Evolutionary conservation across 305 asterid species (phyloP).

Genomic region (Salvia sclarea): DNA sequence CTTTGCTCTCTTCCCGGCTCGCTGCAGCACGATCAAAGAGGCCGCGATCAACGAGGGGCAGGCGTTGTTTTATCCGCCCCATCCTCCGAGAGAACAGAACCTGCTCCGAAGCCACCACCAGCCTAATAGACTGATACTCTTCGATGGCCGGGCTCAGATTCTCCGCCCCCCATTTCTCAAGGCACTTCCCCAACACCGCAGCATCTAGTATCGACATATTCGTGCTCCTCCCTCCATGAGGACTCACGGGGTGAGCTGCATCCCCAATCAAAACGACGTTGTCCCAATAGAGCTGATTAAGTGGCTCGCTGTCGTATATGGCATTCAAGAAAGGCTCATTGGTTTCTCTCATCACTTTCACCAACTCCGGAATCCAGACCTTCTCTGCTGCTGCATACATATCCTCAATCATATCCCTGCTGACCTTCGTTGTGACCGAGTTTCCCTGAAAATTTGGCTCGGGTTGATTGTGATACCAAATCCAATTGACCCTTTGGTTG

Average conservation of each 20-base stretch:
- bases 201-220: conserved; percentile 90
- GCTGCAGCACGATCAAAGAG: conserved; percentile 53
- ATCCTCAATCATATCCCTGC: conserved; percentile 49
- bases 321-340: conserved; percentile 71
- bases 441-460: conserved; percentile 74
- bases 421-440: conserved; percentile 77
- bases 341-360: conserved; percentile 59
- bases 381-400: conserved; percentile 68
- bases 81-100: conserved; percentile 64
- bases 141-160: conserved; percentile 53
- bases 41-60: conserved; percentile 38
- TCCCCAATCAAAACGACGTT: conserved; percentile 76
- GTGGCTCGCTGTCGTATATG: conserved; percentile 75
- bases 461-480: conserved; percentile 82
- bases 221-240: conserved; percentile 84
- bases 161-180: conserved; percentile 55
- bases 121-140: conserved; percentile 65
- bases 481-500: conserved; percentile 73
- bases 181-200: conserved; percentile 75
- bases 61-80: conserved; percentile 75
- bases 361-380: conserved; percentile 73
- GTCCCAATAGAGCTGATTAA: conserved; percentile 58
- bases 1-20: conserved; percentile 45
- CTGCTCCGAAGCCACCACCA: conserved; percentile 53
- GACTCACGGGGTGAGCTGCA: conserved; percentile 86